Evolutionary conservation across 192 early-diverging fungal genomes (phyloP), one percentile per base, ranked within the genome.

Genomic region (Geosiphon pyriformis): DNA sequence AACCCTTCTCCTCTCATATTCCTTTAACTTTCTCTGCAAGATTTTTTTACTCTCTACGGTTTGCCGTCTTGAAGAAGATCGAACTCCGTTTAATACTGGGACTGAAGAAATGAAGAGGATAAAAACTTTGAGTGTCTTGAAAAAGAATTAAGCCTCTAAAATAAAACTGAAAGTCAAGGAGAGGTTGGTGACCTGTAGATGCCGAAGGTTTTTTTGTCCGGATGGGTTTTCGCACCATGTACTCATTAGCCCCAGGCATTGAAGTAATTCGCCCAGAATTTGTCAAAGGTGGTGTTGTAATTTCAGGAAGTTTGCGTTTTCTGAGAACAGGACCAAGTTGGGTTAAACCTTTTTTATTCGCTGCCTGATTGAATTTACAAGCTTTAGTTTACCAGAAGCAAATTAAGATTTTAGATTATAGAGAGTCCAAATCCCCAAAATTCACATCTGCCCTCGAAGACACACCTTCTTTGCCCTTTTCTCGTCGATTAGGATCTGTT

Each of bases 31-130:
- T 37, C 74, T 74, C 30, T 81, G 78, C 2, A 80, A 74, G 32
- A 71, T 70, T 29, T 78, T 67, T n/a, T 79, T 76, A 59, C 80
- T 82, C 48, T 76, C 29, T 1, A 84, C 67, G 8, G 82, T 84
- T 22, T 75, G 76, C n/a, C 70, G 63, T 17, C 82, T 68, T 6
- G 74, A 78, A 1, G 82, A 84, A 51, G 82, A 74, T 33, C 82
- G 76, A 10, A 72, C 60, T 25, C 72, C 78, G 0, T 63, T 62
- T 2, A 70, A 70, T 30, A 72, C 66, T 25, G 66, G 69, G 17
- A 74, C 70, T 11, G n/a, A n/a, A 50, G 47, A 34, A 20, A 46
- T 30, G 29, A 34, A 10, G 42, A 20, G 2, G 34, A 30, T 57
- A 54, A 26, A 29, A 37, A 18, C 47, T 63, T 59, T 37, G 33